A percentile compares a stretch with the other conserved stretches of the same genome.
Conservation (phyloP, 2,329 filamentous ascomycete species). For the Penicillium hordei region DNA sequence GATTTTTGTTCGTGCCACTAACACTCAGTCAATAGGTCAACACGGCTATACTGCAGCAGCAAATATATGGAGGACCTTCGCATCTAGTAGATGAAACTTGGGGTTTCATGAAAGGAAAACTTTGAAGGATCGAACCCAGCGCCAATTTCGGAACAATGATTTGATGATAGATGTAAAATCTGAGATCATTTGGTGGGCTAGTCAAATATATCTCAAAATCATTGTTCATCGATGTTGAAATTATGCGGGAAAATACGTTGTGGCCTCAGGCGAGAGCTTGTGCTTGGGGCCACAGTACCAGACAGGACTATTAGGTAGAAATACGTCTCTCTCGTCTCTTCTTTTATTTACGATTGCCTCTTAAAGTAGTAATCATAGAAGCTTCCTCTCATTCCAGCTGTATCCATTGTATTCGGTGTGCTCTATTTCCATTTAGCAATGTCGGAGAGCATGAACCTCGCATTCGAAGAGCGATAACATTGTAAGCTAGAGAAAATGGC, state of each 20-base stretch:
- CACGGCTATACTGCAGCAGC: not conserved
- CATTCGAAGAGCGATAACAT: not conserved
- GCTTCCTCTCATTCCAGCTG: accelerated
- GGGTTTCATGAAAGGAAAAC: not conserved
- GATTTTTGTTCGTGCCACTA: not conserved
- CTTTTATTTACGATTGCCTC: not conserved
- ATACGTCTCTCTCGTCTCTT: not conserved
- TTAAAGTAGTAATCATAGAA: accelerated
- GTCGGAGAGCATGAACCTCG: no score
- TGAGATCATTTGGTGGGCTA: not conserved
- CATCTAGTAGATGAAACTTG: not conserved
- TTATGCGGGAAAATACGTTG: not conserved
- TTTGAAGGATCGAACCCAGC: not conserved
- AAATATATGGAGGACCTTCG: not conserved
- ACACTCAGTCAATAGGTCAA: not conserved
- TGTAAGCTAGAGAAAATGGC: no score
- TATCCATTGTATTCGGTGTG: accelerated
- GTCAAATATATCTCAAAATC: not conserved
- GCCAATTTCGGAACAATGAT: accelerated
- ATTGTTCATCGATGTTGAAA: not conserved
- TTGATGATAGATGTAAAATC: not conserved
- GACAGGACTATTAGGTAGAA: not conserved
- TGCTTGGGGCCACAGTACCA: not conserved
- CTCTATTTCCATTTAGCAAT: not conserved
- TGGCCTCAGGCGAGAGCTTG: accelerated